Percentiles rank a stretch among this genome's conserved stretches.
Conservation (phyloP, 1,284 basidiomycete species). For the Pholiota adiposa region DNA sequence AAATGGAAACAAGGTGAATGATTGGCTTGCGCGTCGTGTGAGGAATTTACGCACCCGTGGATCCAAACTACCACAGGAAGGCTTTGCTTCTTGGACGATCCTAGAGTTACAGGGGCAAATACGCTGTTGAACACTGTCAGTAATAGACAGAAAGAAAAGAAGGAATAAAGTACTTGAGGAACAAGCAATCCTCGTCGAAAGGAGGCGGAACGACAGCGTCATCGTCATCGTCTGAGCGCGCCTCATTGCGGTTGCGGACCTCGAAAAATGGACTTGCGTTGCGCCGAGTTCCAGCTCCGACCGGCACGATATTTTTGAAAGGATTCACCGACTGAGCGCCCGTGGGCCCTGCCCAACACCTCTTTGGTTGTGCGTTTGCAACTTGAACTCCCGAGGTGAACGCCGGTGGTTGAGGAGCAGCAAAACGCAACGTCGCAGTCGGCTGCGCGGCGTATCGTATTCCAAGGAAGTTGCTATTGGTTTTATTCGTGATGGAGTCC, state of each 20-base stretch:
- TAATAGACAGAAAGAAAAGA: background rate
- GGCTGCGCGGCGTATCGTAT: conserved; percentile 47
- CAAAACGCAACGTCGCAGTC: conserved; percentile 35
- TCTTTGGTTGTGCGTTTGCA: conserved; percentile 33
- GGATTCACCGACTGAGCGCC: too few species aligned
- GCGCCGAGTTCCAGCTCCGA: too few species aligned
- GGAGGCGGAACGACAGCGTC: background rate
- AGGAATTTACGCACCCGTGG: conserved; percentile 39
- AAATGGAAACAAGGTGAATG: background rate
- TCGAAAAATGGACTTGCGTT: too few species aligned
- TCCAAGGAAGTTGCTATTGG: conserved; percentile 41
- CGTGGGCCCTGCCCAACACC: conserved; percentile 25
- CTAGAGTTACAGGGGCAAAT: conserved; percentile 28
- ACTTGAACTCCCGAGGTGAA: conserved; percentile 32
- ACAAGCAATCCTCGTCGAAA: conserved; percentile 45
- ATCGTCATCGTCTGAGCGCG: too few species aligned
- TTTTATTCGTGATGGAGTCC: conserved; percentile 28
- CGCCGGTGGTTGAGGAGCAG: conserved; percentile 36
- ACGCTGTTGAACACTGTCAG: conserved; percentile 29
- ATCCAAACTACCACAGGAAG: conserved; percentile 48
- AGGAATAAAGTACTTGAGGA: conserved; percentile 38
- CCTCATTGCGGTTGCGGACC: too few species aligned
- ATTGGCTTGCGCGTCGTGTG: background rate
- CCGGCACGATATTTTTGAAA: too few species aligned
- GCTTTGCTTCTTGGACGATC: conserved; percentile 12